Conservation (phyloP, 805 yeast species). For the Candida schatavii region DNA sequence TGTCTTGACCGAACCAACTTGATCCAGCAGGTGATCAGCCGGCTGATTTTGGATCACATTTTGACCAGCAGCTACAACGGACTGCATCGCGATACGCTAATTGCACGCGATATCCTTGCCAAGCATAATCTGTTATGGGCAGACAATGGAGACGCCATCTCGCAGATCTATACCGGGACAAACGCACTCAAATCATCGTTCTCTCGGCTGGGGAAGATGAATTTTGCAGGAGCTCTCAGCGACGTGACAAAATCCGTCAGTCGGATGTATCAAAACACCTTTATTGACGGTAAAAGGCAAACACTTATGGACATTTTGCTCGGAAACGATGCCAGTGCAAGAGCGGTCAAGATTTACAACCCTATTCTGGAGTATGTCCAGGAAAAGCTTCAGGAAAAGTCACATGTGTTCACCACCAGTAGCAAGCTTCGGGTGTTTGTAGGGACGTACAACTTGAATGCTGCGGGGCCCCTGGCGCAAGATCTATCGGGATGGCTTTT, state of each 20-base stretch:
- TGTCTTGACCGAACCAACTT: slow-evolving; percentile 78
- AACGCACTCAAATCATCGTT: slow-evolving; percentile 79
- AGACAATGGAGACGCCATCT: slow-evolving; percentile 65
- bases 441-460: slow-evolving; percentile 89
- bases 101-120: slow-evolving; percentile 51
- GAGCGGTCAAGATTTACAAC: slow-evolving; percentile 73
- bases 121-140: slow-evolving; percentile 83
- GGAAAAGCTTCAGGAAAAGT: slow-evolving; percentile 50
- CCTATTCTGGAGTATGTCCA: slow-evolving; percentile 86
- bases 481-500: slow-evolving; percentile 80
- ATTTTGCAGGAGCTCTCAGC: slow-evolving; percentile 92
- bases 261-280: slow-evolving; percentile 92
- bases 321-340: slow-evolving; percentile 71
- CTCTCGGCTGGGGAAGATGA: slow-evolving; percentile 94
- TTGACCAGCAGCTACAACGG: slow-evolving; percentile 12
- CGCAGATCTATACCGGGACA: slow-evolving; percentile 60
- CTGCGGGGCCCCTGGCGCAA: slow-evolving; percentile 40
- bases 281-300: slow-evolving; percentile 89
- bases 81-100: slow-evolving; percentile 13
- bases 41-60: slow-evolving; percentile 56
- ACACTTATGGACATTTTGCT: slow-evolving; percentile 81
- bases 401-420: slow-evolving; percentile 56
- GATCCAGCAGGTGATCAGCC: slow-evolving; percentile 79
- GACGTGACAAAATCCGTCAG: slow-evolving; percentile 96
- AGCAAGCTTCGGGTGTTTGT: slow-evolving; percentile 63